Evolutionary conservation across 352 stramenopile genomes (phyloP), one percentile per base, ranked within the genome.

Genomic region (Pythium phragmiticola): DNA sequence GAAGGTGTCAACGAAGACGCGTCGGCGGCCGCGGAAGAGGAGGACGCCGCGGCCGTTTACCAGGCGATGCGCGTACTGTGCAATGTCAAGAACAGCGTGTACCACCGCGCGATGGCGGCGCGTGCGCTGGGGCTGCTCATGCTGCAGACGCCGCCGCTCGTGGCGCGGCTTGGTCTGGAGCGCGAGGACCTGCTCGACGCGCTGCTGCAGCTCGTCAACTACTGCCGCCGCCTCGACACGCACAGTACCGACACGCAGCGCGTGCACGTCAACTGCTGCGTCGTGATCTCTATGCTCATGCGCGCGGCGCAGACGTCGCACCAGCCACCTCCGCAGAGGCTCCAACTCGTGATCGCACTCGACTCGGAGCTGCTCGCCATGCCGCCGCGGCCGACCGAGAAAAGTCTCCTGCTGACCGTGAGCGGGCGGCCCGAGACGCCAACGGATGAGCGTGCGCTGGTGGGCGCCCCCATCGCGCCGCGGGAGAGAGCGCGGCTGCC

Each of bases 271-370:
- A 94, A 94, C 57, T 91, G 79, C 73, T 94, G 83, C 50, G 77
- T 94, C 54, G 80, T 91, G 37, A 88, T 94, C 69, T 90, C 85
- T n/a, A 73, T 94, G 63, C 49, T 94, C 46, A 92, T 92, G 83
- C 77, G 88, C 76, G 71, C 76, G 75, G 64, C 70, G 17, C 66
- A 72, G 26, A 61, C 74, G 33, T 57, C 19, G 17, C 47, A 70
- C 19, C 59, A 72, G 8, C 66, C 70, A 19, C 9, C 30, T 8
- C 41, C 42, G 23, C 37, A 55, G 21, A 57, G 42, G 42, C 57
- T 78, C 26, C 75, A 79, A 50, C 57, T 87, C 33, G 69, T 92
- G 19, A 78, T 94, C 6, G 76, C 79, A 30, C 60, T 94, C 13
- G 77, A 92, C 51, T 92, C 85, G 30, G 80, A 85, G 45, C 68